Evolutionary conservation across 2,329 filamentous ascomycete genomes (phyloP), one percentile per base, ranked within the genome.

Genomic region (Colletotrichum cereale): DNA sequence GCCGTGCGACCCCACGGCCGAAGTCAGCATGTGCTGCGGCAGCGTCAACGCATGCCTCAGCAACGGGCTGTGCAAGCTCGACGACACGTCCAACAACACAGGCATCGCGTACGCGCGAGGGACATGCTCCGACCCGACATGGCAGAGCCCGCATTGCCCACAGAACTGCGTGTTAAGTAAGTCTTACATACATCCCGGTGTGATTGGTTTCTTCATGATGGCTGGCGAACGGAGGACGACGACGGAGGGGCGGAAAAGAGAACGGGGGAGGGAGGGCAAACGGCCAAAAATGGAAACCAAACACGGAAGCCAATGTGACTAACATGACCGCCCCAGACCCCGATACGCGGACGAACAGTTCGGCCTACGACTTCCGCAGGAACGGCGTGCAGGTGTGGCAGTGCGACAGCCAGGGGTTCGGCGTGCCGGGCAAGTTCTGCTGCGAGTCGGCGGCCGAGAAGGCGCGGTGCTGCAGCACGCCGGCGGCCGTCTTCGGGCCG

Each of bases 21-120:
- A 71, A 24, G 68, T 68, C 58, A 71, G 68, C 68, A 71, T 71
- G 68, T 71, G 68, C 58, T 71, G 68, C 65, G 68, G 68, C 31
- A 63, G 52, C 58, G 65, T 63, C 29, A 63, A 63, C 12, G 68
- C 68, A n/a, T 71, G 68, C 26, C 29, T 71, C 29, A 71, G 68
- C 58, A 71, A 71, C 58, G 68, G 68, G 18, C 38, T 71, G 44
- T 71, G 68, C 29, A 71, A 68, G 65, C 65, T 68, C 24, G 68
- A 71, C 2, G 65, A 60, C 11, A 71, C 68, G 16, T 58, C 65
- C 7, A 71, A 71, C 29, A 48, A 48, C 44, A 71, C 68, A 29
- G 68, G 68, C 47, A 71, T 68, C 44, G 65, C 58, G 42, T 71
- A 71, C 38, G 68, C 68, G 50, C 31, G 68, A n/a, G 68, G 68